A percentile compares a stretch with the other conserved stretches of the same genome.
Evolutionary conservation across 495 filamentous ascomycete genomes (phyloP).

Genomic region (Penicillium tannophilum): DNA sequence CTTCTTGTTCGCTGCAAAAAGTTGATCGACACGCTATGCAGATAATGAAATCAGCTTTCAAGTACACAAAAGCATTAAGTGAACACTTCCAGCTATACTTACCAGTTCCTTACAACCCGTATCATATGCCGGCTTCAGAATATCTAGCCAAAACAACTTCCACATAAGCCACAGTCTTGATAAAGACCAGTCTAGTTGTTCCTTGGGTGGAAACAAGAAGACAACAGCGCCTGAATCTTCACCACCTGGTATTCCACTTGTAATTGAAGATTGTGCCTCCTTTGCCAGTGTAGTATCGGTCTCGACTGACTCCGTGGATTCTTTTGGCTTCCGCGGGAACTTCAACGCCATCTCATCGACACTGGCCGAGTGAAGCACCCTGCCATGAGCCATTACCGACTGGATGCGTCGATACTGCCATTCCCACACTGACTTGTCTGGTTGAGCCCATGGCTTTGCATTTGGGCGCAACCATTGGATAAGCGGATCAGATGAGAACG

Average conservation of each 20-base stretch:
- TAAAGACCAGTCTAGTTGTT: conserved; percentile 18
- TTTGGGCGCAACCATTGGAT: conserved; percentile 34
- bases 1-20: conserved; percentile 18
- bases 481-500: conserved; percentile 34
- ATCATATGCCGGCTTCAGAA: conserved; percentile 20
- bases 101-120: conserved; percentile 20
- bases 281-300: neutral
- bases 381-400: conserved; percentile 23
- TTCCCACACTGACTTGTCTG: conserved; percentile 10
- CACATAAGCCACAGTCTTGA: conserved; percentile 9
- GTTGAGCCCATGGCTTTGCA: conserved; percentile 22
- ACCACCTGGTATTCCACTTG: neutral
- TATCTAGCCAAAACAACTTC: conserved; percentile 28
- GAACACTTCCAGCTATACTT: neutral
- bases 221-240: conserved; percentile 27
- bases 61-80: neutral
- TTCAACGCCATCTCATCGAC: conserved; percentile 14
- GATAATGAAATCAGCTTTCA: neutral
- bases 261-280: neutral
- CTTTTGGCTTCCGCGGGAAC: conserved; percentile 6
- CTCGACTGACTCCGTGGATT: neutral
- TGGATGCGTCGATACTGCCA: conserved; percentile 36
- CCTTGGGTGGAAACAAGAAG: conserved; percentile 27
- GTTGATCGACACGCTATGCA: conserved; percentile 21
- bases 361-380: conserved; percentile 22